Percentiles rank a stretch among this genome's conserved stretches.
These are phyloP conservation scores for Hypholoma fasciculare DNA, from an alignment of 768 basidiomycete genomes.

Conservation along the genomic window DNA sequence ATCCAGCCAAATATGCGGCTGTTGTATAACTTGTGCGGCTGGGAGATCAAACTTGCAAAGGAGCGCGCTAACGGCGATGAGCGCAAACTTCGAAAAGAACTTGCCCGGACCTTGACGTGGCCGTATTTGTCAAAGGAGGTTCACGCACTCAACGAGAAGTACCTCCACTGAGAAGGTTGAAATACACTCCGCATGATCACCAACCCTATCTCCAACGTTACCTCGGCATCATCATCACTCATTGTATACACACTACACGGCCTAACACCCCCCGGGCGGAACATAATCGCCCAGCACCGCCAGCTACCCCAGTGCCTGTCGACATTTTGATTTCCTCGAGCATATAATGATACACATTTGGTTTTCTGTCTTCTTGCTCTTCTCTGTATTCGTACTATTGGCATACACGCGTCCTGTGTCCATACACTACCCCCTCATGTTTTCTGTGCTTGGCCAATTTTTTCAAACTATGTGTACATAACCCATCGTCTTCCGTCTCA, in stretches of 20 bases:
- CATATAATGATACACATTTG: neutral
- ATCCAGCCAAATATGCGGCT: constrained; percentile 97
- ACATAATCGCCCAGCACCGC: neutral
- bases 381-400: neutral
- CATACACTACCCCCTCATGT: neutral
- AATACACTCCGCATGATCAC: neutral
- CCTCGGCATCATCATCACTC: neutral
- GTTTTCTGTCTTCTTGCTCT: constrained; percentile 1
- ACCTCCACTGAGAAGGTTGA: constrained; percentile 39
- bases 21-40: constrained; percentile 91
- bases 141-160: constrained; percentile 85
- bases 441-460: neutral
- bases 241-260: neutral
- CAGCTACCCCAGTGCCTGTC: neutral
- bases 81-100: constrained; percentile 51
- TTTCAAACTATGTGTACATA: constrained; percentile 1
- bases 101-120: constrained; percentile 76
- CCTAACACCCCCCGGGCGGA: neutral
- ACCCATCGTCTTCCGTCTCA: neutral
- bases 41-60: constrained; percentile 91
- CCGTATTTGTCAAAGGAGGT: constrained; percentile 85
- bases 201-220: neutral
- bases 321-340: neutral
- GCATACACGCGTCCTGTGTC: neutral
- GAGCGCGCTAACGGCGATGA: constrained; percentile 61